Conservation (phyloP, 192 early-diverging fungal genomes). For the Funneliformis mosseae region DNA sequence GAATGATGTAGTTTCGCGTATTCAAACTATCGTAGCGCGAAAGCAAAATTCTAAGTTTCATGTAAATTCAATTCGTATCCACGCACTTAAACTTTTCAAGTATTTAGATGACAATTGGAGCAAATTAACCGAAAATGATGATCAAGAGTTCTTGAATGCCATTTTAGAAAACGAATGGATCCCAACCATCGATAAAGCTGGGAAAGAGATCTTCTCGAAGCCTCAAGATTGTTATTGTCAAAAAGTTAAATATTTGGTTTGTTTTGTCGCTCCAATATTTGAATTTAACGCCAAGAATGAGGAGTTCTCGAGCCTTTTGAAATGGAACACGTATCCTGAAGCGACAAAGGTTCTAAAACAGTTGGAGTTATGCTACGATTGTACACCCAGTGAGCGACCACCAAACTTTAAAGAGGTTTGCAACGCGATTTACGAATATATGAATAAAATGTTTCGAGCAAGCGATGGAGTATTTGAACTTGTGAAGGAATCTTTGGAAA, state of each 20-base stretch:
- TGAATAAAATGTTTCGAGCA: background rate
- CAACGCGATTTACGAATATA: background rate
- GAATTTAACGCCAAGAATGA: background rate
- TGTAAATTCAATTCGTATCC: background rate
- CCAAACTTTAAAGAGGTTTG: background rate
- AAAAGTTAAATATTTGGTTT: background rate
- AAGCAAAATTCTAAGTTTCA: background rate
- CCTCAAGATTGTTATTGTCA: background rate
- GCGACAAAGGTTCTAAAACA: background rate
- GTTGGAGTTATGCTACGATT: background rate
- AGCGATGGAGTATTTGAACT: background rate
- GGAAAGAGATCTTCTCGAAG: background rate
- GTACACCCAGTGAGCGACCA: background rate
- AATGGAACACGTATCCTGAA: background rate
- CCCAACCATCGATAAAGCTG: background rate
- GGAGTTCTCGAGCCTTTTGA: background rate
- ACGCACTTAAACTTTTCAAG: background rate
- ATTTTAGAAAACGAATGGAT: background rate
- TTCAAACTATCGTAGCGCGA: background rate
- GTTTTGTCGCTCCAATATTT: background rate
- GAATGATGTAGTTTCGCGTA: background rate
- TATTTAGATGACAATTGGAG: conserved; percentile 8
- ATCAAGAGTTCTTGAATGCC: background rate
- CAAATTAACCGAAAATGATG: background rate
- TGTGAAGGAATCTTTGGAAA: background rate